Evolutionary conservation across 1,139 yeast genomes (phyloP).

Genomic region (Sugiyamaella xylanicola): DNA sequence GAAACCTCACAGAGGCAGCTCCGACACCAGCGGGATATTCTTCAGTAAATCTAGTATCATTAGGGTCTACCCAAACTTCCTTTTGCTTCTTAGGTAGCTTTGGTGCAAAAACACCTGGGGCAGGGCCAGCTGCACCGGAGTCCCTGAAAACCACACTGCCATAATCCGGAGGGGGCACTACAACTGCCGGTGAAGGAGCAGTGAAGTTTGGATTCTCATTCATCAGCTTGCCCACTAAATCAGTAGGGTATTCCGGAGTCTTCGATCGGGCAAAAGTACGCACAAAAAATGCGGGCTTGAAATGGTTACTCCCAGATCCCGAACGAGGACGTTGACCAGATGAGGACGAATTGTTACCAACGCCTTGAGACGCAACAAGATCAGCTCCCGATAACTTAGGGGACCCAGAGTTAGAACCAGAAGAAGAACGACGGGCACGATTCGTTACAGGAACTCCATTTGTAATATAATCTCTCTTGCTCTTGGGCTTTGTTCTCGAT

Average conservation of each 20-base stretch:
- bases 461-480: background rate
- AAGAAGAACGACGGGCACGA: constrained; percentile 13
- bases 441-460: background rate
- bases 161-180: background rate
- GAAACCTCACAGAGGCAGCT: constrained; percentile 1
- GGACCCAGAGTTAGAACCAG: constrained; percentile 13
- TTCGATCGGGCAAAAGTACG: constrained; percentile 18
- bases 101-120: constrained; percentile 10
- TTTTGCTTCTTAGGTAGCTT: constrained; percentile 9
- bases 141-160: background rate
- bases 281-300: constrained; percentile 20
- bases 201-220: constrained; percentile 16
- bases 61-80: constrained; percentile 8
- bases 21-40: constrained; percentile 4
- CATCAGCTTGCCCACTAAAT: constrained; percentile 19
- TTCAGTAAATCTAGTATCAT: constrained; percentile 4
- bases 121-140: constrained; percentile 5
- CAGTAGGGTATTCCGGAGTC: constrained; percentile 15
- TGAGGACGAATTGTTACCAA: background rate
- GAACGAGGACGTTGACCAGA: constrained; percentile 11
- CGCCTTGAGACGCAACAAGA: background rate
- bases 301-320: constrained; percentile 7
- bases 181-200: background rate
- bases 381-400: constrained; percentile 2
- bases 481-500: constrained; percentile 2